phyloP scores from a whole-genome alignment of 192 early-diverging fungal species.

The Podila epigama region DNA sequence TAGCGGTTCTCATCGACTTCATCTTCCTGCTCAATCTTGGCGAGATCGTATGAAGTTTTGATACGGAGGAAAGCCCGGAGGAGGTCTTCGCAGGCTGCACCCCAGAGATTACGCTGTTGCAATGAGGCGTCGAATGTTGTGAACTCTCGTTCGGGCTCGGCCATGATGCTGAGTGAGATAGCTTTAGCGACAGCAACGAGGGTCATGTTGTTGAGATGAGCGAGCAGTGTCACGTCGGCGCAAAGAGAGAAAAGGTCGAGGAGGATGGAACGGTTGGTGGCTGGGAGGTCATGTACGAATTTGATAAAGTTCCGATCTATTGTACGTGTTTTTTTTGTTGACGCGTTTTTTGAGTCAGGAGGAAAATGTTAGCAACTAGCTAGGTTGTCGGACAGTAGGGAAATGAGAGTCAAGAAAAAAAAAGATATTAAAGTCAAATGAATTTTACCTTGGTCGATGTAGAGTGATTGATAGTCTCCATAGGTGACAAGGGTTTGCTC shows the following conservation, averaged over 20 bases:
- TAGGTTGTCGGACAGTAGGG: too few species aligned
- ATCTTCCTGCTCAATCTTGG: conserved; percentile 38
- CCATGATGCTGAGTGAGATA: conserved; percentile 45
- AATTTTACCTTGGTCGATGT: conserved; percentile 30
- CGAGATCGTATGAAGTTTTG: conserved; percentile 34
- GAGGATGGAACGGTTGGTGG: conserved; percentile 37
- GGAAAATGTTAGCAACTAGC: too few species aligned
- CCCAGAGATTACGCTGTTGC: conserved; percentile 37
- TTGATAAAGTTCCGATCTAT: conserved; percentile 32
- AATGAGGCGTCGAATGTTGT: conserved; percentile 41
- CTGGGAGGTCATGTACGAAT: conserved; percentile 23
- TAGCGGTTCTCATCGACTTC: conserved; percentile 44
- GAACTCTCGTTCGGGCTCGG: conserved; percentile 27
- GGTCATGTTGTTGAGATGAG: conserved; percentile 43
- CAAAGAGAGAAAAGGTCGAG: conserved; percentile 48
- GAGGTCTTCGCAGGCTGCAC: conserved; percentile 42
- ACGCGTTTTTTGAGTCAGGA: too few species aligned
- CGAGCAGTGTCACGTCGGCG: conserved; percentile 36
- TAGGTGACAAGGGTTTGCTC: conserved; percentile 44
- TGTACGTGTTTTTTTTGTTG: neutral
- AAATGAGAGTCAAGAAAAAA: too few species aligned
- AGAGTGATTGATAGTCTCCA: conserved; percentile 33
- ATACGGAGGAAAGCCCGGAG: conserved; percentile 44
- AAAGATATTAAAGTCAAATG: neutral
- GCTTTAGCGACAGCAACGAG: conserved; percentile 39